Percentiles rank a stretch among this genome's conserved stretches.
phyloP scores from a whole-genome alignment of 75 land plant genomes.

The Adiantum capillusveneris region DNA sequence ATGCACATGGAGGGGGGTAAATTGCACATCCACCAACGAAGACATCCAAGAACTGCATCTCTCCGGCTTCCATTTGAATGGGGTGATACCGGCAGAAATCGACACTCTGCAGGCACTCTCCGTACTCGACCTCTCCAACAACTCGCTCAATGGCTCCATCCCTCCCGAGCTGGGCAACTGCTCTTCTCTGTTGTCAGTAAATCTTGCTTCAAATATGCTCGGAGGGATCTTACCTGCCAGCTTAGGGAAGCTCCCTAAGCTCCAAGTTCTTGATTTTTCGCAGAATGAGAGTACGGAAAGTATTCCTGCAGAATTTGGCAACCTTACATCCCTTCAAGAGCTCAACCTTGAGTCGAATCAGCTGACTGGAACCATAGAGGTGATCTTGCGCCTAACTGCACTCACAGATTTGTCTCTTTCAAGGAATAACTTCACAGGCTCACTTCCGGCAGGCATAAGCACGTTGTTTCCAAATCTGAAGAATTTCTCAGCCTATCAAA shows the following conservation, averaged over 20 bases:
- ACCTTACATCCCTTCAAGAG: slow-evolving; percentile 26
- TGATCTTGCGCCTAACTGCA: slow-evolving; percentile 18
- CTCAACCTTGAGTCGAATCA: slow-evolving; percentile 50
- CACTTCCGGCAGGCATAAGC: slow-evolving; percentile 44
- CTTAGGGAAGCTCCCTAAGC: slow-evolving; percentile 36
- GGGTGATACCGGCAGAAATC: slow-evolving; percentile 33
- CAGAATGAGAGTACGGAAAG: slow-evolving; percentile 36
- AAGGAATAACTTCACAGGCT: slow-evolving; percentile 13
- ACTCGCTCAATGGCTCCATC: slow-evolving; percentile 29
- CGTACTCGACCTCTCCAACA: slow-evolving; percentile 7
- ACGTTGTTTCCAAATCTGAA: slow-evolving; percentile 39
- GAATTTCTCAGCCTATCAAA: slow-evolving; percentile 59
- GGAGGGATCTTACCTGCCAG: slow-evolving; percentile 26
- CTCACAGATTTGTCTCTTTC: slow-evolving; percentile 23
- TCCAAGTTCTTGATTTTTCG: slow-evolving; percentile 62
- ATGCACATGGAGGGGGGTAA: too few species aligned
- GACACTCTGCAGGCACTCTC: slow-evolving; percentile 16
- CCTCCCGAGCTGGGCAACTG: slow-evolving; percentile 29
- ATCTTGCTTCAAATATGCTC: not conserved
- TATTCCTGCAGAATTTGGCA: slow-evolving; percentile 42
- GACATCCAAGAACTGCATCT: too few species aligned
- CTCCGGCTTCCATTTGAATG: too few species aligned
- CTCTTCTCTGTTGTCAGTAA: not conserved
- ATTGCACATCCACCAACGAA: too few species aligned
- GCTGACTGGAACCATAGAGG: slow-evolving; percentile 37